Percentiles rank a stretch among this genome's conserved stretches.
These are phyloP conservation scores for Yarrowia keelungensis DNA, from an alignment of 805 yeast genomes.

Conservation along the genomic window DNA sequence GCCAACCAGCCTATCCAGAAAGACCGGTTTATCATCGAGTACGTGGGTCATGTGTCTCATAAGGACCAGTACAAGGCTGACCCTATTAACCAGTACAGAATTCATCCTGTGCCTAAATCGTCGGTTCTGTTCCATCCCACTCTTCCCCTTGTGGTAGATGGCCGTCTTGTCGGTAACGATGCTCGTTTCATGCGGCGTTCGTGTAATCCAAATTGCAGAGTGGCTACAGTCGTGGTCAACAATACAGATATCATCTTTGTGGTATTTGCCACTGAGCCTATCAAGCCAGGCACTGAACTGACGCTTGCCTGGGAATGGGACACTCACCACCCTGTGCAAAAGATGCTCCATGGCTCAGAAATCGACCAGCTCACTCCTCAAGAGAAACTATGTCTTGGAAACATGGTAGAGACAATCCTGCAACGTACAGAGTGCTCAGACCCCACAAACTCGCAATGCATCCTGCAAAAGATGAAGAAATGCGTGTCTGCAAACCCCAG, in stretches of 20 bases:
- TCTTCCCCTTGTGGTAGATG: conserved; percentile 74
- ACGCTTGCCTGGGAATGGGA: conserved; percentile 93
- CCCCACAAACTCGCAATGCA: conserved; percentile 44
- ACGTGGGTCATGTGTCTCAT: conserved; percentile 74
- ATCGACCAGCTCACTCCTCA: conserved; percentile 45
- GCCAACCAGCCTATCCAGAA: conserved; percentile 53
- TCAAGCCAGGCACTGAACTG: conserved; percentile 72
- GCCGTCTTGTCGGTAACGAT: conserved; percentile 78
- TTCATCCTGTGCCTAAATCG: conserved; percentile 73
- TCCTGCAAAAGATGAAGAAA: conserved; percentile 44
- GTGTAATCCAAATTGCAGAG: conserved; percentile 76
- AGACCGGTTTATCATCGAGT: conserved; percentile 63
- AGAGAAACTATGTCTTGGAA: conserved; percentile 42
- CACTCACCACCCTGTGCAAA: conserved; percentile 70
- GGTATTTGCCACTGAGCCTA: conserved; percentile 62
- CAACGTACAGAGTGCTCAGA: conserved; percentile 49
- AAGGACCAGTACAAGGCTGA: conserved; percentile 69
- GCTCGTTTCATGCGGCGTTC: conserved; percentile 77
- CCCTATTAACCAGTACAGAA: conserved; percentile 75
- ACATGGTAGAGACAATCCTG: conserved; percentile 41
- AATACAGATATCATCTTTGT: conserved; percentile 58
- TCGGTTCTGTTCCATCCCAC: conserved; percentile 60
- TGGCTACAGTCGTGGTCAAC: conserved; percentile 56
- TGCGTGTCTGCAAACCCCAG: conserved; percentile 40
- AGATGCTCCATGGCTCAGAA: conserved; percentile 56